Base-by-base conservation (phyloP, 495 filamentous ascomycete species). In the Friedmanniomyces simplex region DNA sequence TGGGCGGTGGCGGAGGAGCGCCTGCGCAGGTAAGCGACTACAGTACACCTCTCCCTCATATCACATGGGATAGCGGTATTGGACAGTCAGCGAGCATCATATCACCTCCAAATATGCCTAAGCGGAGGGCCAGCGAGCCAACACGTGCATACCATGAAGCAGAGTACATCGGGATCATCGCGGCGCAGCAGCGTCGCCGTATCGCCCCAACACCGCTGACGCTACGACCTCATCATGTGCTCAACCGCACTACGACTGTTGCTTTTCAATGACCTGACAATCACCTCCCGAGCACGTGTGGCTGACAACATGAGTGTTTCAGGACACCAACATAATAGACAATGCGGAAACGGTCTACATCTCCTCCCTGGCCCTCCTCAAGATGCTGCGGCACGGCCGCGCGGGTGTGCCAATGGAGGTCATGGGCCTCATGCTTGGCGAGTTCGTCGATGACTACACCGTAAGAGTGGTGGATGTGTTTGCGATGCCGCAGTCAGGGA, bases 261-360 rank as follows among this genome's bases (percentile, higher is more conserved):
- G 14, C 39, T 2, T 5, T 20, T n/a, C 39, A 43, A 16, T n/a
- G 4, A 43, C 13, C 39, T 20, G 4, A 43, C 14, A 43, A 5
- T 43, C 39, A 43, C 39, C 39, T 13, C 14, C 6, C 46, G 11
- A 49, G 13, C 46, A 49, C 20, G 24, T 24, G 20, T 43, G 13
- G 13, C 39, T 43, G 14, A n/a, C 14, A 43, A 16, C 14, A n/a
- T 6, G 39, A 16, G 4, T 3, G 10, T 43, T 16, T 13, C 62
- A 95, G 89, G 90, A 96, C 63, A 90, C 87, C 16, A 87, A 82
- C 67, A 78, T 97, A 43, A 90, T 97, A 67, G 93, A 98, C 74
- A 98, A 98, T 76, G 96, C 93, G 63, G 93, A 98, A 77, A 98
- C 94, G 54, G 93, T 98, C 65, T 95, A 98, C 74, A 96, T 98